Evolutionary conservation across 2,329 filamentous ascomycete species (phyloP).

Genomic region (Chalaropsis ovoidea): DNA sequence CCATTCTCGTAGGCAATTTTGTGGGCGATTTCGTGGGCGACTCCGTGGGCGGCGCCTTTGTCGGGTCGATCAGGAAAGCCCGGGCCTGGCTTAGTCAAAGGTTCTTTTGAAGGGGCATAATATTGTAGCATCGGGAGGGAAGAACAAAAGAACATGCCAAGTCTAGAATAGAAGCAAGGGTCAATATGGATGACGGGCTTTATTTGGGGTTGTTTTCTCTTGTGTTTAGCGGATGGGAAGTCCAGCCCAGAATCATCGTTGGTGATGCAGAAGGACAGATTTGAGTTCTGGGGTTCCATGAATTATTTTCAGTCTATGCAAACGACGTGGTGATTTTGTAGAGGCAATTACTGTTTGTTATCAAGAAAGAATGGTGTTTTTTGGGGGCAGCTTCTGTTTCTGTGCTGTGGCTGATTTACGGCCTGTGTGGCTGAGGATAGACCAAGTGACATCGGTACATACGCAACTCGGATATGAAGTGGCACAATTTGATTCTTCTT

Average conservation of each 20-base stretch:
- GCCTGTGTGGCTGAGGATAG: too few species aligned
- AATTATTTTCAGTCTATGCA: too few species aligned
- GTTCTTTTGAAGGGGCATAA: conserved; percentile 12
- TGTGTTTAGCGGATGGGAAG: neutral
- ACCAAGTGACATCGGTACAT: too few species aligned
- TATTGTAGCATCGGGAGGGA: neutral
- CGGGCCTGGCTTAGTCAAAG: conserved; percentile 12
- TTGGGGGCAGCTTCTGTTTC: too few species aligned
- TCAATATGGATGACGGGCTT: conserved; percentile 13
- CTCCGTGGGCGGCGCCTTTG: conserved; percentile 2
- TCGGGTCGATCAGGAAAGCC: conserved; percentile 15
- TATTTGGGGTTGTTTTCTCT: conserved; percentile 6
- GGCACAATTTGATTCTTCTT: too few species aligned
- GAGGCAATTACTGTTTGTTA: too few species aligned
- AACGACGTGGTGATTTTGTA: too few species aligned
- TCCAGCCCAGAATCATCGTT: neutral
- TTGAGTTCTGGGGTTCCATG: neutral
- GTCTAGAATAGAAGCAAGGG: conserved; percentile 7
- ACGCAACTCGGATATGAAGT: too few species aligned
- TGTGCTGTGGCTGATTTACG: too few species aligned
- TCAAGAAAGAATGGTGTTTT: too few species aligned
- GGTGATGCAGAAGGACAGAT: neutral
- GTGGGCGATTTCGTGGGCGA: neutral
- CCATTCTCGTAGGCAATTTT: neutral
- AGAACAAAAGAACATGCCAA: conserved; percentile 16